Percentiles rank a stretch among this genome's conserved stretches.
phyloP scores from a whole-genome alignment of 345 rosid genomes.

The Sisymbrium altissimum region DNA sequence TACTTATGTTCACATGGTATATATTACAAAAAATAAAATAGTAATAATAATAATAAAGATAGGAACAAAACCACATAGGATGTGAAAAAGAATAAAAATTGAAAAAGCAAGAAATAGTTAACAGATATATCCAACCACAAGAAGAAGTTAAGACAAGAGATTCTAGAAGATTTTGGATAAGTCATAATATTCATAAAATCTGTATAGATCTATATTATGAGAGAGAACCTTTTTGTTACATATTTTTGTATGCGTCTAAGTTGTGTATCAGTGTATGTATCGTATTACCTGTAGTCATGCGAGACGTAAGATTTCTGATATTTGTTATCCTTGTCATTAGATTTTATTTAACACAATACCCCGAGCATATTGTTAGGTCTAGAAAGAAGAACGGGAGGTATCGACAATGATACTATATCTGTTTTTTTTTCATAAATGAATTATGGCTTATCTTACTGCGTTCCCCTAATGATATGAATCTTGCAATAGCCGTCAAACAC shows the following conservation, averaged over 20 bases:
- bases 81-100: background rate
- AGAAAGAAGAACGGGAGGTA: too few relatives aligned
- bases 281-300: background rate
- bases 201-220: background rate
- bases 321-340: background rate
- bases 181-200: background rate
- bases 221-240: background rate
- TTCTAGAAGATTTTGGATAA: background rate
- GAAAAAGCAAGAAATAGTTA: background rate
- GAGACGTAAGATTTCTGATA: background rate
- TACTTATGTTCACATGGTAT: background rate
- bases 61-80: background rate
- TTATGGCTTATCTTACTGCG: too few relatives aligned
- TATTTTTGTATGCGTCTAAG: background rate
- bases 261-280: background rate
- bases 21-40: background rate
- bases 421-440: too few relatives aligned
- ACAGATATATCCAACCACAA: background rate
- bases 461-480: background rate
- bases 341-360: too few relatives aligned
- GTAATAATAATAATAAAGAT: too few relatives aligned
- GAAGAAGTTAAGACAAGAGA: background rate
- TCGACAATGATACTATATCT: too few relatives aligned
- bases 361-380: too few relatives aligned
- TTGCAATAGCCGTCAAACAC: conserved; percentile 34